phyloP scores from a whole-genome alignment of 2,329 filamentous ascomycete genomes.

The Endoconidiophora polonica region DNA sequence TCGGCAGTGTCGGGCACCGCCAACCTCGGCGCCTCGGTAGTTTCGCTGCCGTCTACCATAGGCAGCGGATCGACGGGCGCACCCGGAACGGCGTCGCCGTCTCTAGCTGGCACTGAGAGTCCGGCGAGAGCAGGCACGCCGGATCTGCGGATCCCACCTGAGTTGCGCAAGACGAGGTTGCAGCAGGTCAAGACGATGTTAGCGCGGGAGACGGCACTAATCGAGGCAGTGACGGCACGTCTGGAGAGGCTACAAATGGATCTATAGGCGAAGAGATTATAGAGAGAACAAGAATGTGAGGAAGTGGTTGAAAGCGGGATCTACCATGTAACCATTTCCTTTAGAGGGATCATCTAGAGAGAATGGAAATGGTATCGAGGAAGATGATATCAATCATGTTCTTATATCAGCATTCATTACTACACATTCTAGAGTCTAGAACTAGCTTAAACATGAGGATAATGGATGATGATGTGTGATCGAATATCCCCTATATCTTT shows the following conservation, averaged over 20 bases:
- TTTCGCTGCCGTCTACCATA: conserved; percentile 17
- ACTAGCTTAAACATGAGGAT: no score
- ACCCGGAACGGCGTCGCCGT: background rate
- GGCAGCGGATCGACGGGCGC: conserved; percentile 8
- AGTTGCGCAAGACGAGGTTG: conserved; percentile 46
- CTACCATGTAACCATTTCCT: background rate
- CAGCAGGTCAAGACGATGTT: conserved; percentile 45
- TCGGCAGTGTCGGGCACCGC: conserved; percentile 4
- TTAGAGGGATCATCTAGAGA: background rate
- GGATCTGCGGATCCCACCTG: conserved; percentile 37
- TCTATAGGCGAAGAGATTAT: background rate
- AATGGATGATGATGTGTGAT: no score
- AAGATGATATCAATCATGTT: no score
- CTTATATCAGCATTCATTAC: no score
- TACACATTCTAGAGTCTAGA: no score
- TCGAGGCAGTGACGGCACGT: conserved; percentile 47
- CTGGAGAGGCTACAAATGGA: conserved; percentile 38
- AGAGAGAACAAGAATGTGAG: background rate
- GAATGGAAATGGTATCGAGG: no score
- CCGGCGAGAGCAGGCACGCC: conserved; percentile 19
- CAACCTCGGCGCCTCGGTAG: conserved; percentile 8
- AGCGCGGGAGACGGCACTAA: conserved; percentile 49
- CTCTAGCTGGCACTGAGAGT: conserved; percentile 11
- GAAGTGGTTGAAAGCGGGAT: no score
- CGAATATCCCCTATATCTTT: no score